These are phyloP conservation scores for Beauveria asiatica DNA, from an alignment of 2,329 filamentous ascomycete genomes.

Conservation along the genomic window DNA sequence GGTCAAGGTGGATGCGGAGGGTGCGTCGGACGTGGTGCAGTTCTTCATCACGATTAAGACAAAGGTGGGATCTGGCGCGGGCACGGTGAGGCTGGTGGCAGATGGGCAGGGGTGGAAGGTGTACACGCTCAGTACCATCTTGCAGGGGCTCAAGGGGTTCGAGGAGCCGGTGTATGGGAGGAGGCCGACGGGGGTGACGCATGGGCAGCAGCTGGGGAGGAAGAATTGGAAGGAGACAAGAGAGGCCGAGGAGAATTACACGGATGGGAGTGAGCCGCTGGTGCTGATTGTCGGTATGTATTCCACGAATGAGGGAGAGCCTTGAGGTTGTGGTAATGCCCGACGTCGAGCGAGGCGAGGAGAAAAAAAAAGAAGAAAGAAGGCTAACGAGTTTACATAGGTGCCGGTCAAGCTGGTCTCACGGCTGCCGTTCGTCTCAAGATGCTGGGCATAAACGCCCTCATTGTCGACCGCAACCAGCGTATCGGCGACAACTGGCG, in stretches of 20 bases:
- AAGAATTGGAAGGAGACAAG: slow-evolving; percentile 18
- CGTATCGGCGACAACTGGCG: slow-evolving; percentile 48
- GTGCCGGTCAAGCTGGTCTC: slow-evolving; percentile 32
- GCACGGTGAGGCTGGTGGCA: slow-evolving; percentile 13
- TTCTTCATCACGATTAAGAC: slow-evolving; percentile 16
- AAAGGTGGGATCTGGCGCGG: slow-evolving; percentile 12
- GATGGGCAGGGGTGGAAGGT: slow-evolving; percentile 38
- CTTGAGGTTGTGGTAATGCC: background rate
- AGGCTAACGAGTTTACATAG: slow-evolving; percentile 20
- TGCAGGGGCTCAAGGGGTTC: slow-evolving; percentile 39
- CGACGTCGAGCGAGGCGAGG: background rate
- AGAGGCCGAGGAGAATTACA: slow-evolving; percentile 12
- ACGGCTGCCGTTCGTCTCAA: slow-evolving; percentile 37
- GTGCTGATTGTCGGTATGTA: slow-evolving; percentile 16
- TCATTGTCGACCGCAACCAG: slow-evolving; percentile 37
- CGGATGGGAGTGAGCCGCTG: slow-evolving; percentile 11
- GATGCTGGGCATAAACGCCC: slow-evolving; percentile 32
- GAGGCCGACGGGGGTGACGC: slow-evolving; percentile 41
- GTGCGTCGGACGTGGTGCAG: slow-evolving; percentile 13
- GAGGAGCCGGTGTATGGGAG: slow-evolving; percentile 35
- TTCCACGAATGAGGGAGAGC: background rate
- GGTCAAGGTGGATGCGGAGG: slow-evolving; percentile 10
- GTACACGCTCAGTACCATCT: slow-evolving; percentile 47
- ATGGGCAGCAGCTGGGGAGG: slow-evolving; percentile 19
- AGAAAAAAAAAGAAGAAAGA: background rate